Conservation (phyloP, 805 yeast genomes). For the Tetrapisispora namnaoensis region DNA sequence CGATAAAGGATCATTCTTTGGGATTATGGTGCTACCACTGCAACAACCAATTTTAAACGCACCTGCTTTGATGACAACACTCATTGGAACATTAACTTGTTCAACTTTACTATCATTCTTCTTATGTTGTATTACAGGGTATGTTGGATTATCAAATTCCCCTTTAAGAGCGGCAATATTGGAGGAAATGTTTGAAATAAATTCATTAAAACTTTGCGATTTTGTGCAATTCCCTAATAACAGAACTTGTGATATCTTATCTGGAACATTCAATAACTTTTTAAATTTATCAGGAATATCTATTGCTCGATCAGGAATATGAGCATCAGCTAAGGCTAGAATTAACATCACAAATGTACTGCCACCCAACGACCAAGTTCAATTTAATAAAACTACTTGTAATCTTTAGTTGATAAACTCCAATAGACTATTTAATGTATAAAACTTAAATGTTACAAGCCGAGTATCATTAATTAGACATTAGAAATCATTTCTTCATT, state of each 20-base stretch:
- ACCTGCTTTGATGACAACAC: conserved; percentile 57
- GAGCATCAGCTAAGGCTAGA: conserved; percentile 81
- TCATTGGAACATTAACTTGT: conserved; percentile 40
- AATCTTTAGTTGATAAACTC: too few relatives aligned
- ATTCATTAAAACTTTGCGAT: conserved; percentile 51
- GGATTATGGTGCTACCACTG: conserved; percentile 75
- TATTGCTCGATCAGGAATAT: conserved; percentile 77
- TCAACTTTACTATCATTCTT: conserved; percentile 3
- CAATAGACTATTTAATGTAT: too few relatives aligned
- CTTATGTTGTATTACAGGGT: conserved; percentile 10
- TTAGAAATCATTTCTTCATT: too few relatives aligned
- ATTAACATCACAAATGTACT: conserved; percentile 40
- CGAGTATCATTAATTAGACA: too few relatives aligned
- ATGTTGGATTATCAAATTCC: conserved; percentile 53
- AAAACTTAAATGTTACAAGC: too few relatives aligned
- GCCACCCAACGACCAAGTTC: background rate
- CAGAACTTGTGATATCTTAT: conserved; percentile 75
- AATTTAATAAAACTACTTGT: background rate
- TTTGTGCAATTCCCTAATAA: conserved; percentile 78
- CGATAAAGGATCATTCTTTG: conserved; percentile 79
- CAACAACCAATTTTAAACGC: conserved; percentile 73
- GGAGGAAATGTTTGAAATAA: conserved; percentile 58
- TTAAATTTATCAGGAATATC: conserved; percentile 48
- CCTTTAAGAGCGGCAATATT: conserved; percentile 73
- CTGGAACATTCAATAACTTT: conserved; percentile 64